Conservation (phyloP, 2,329 filamentous ascomycete species). For the Didymosphaeria variabile region DNA sequence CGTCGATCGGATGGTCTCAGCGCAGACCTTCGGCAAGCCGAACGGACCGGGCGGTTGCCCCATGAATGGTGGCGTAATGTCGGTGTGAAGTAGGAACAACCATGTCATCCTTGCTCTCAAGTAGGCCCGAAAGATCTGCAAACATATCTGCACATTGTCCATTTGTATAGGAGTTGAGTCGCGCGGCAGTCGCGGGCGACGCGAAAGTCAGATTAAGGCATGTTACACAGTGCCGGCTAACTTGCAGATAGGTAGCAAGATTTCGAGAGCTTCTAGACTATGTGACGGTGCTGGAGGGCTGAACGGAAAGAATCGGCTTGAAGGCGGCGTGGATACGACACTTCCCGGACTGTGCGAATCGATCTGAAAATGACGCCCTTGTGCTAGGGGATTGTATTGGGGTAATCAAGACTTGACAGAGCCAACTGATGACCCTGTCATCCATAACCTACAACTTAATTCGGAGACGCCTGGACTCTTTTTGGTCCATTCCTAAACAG, state of each 20-base stretch:
- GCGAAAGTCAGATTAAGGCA: constrained; percentile 1
- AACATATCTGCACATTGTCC: neutral
- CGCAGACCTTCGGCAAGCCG: constrained; percentile 16
- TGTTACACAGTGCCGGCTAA: constrained; percentile 11
- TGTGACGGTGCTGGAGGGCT: neutral
- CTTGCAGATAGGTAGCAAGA: constrained; percentile 8
- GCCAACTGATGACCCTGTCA: constrained; percentile 5
- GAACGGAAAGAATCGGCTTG: neutral
- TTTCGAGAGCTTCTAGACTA: neutral
- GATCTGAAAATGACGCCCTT: neutral
- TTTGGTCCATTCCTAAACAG: constrained; percentile 6
- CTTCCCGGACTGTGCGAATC: neutral
- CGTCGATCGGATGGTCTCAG: neutral
- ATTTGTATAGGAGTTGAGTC: neutral
- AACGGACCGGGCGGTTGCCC: neutral
- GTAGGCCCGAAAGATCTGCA: constrained; percentile 2
- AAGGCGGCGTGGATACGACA: neutral
- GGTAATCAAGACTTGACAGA: constrained; percentile 2
- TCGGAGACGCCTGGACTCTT: constrained; percentile 2
- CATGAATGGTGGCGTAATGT: constrained; percentile 17
- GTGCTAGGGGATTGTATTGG: constrained; percentile 3
- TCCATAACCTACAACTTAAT: constrained; percentile 5
- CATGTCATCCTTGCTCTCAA: neutral
- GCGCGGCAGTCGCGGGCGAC: constrained; percentile 1
- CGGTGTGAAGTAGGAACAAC: constrained; percentile 6